Evolutionary conservation across 495 filamentous ascomycete species (phyloP).

Genomic region (Aspergillus coremiiformis): DNA sequence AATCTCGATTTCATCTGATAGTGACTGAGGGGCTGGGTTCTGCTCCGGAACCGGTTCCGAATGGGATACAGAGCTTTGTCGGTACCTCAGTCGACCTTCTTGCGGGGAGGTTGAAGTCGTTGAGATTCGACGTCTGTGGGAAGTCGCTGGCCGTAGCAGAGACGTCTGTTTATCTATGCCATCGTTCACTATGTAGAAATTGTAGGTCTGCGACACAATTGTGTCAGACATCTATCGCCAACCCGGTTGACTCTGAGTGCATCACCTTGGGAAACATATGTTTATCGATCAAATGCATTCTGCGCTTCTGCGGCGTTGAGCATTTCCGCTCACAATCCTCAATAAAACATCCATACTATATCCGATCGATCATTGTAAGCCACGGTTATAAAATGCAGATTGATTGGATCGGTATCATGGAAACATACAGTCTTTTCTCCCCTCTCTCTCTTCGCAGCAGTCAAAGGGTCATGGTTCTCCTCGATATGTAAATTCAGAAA

Average conservation of each 20-base stretch:
- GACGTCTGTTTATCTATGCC: slow-evolving; percentile 81
- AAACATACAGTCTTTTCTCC: slow-evolving; percentile 74
- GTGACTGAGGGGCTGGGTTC: not conserved
- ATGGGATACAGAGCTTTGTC: slow-evolving; percentile 31
- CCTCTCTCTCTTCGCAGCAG: slow-evolving; percentile 57
- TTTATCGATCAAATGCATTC: slow-evolving; percentile 85
- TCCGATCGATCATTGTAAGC: not conserved
- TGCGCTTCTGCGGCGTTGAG: slow-evolving; percentile 71
- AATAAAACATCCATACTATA: slow-evolving; percentile 79
- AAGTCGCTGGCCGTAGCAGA: slow-evolving; percentile 50
- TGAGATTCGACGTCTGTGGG: slow-evolving; percentile 44
- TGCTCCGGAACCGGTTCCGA: slow-evolving; percentile 5
- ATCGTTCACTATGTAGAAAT: slow-evolving; percentile 80
- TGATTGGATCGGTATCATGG: not conserved
- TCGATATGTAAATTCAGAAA: slow-evolving; percentile 80
- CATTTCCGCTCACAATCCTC: slow-evolving; percentile 83
- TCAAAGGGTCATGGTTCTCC: slow-evolving; percentile 83
- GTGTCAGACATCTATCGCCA: not conserved
- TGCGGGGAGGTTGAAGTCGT: slow-evolving; percentile 36
- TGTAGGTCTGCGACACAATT: slow-evolving; percentile 53
- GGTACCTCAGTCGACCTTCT: slow-evolving; percentile 33
- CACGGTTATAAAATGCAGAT: not conserved
- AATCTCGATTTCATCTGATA: slow-evolving; percentile 51
- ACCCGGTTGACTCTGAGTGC: not conserved
- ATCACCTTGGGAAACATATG: slow-evolving; percentile 78